phyloP scores from a whole-genome alignment of 495 filamentous ascomycete species.

The Neurospora intermedia region DNA sequence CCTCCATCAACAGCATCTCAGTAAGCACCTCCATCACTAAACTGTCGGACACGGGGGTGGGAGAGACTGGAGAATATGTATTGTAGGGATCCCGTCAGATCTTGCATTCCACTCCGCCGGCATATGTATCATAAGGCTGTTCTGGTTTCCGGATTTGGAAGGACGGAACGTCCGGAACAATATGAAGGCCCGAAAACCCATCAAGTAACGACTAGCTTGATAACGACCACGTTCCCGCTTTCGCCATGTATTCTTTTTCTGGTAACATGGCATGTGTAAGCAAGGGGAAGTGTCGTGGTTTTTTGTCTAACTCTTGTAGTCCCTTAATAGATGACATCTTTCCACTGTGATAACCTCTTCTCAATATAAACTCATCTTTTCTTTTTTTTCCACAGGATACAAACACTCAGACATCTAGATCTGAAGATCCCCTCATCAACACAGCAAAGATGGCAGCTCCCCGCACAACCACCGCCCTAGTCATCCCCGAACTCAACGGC shows the following conservation, averaged over 20 bases:
- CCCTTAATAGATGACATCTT: neutral
- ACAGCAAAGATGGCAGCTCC: conserved; percentile 4
- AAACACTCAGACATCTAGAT: neutral
- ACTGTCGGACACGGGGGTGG: neutral
- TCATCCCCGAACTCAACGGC: conserved; percentile 18
- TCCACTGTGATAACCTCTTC: neutral
- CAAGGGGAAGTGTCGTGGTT: neutral
- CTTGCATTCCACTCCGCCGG: neutral
- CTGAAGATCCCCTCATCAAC: neutral
- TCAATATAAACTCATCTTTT: neutral
- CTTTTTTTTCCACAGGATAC: neutral
- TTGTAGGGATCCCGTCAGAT: neutral
- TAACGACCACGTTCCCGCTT: neutral
- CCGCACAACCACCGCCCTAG: conserved; percentile 18
- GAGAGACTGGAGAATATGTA: neutral
- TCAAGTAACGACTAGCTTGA: neutral
- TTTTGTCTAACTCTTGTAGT: neutral
- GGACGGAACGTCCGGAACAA: too few species aligned
- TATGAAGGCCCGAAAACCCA: too few species aligned
- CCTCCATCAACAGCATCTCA: too few species aligned
- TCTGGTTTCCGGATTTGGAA: neutral
- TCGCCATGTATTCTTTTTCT: neutral
- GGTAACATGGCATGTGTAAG: neutral
- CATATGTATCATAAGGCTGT: neutral
- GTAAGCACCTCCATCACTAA: neutral